Conservation (phyloP, 2,329 filamentous ascomycete species). For the Colletotrichum eleusines region DNA sequence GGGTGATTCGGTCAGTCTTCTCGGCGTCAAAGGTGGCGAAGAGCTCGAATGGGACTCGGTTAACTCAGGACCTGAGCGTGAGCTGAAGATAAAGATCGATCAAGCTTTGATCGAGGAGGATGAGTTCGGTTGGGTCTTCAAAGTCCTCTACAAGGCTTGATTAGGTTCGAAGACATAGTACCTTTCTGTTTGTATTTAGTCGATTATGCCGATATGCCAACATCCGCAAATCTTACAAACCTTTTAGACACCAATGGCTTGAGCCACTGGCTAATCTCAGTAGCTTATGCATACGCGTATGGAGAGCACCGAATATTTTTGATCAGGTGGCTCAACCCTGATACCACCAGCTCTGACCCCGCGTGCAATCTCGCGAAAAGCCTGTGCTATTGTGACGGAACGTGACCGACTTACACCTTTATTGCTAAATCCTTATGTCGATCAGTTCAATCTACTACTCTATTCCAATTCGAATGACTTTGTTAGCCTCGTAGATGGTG, state of each 20-base stretch:
- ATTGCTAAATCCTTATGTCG: neutral
- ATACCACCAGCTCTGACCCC: too few species aligned
- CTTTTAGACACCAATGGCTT: too few species aligned
- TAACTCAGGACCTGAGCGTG: constrained; percentile 42
- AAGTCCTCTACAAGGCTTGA: constrained; percentile 43
- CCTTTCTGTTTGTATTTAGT: neutral
- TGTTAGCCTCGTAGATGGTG: neutral
- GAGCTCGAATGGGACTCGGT: constrained; percentile 29
- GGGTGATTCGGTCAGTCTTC: constrained; percentile 57
- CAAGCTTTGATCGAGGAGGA: constrained; percentile 51
- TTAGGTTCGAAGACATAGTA: neutral
- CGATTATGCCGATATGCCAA: neutral
- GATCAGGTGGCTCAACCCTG: too few species aligned
- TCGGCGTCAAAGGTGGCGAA: constrained; percentile 53
- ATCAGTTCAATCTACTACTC: neutral
- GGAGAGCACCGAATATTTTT: too few species aligned
- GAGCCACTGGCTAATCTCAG: too few species aligned
- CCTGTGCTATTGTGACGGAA: too few species aligned
- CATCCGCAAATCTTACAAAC: neutral
- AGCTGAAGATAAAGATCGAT: constrained; percentile 39
- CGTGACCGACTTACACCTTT: too few species aligned
- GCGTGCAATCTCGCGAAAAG: too few species aligned
- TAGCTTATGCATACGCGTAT: too few species aligned
- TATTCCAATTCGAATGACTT: neutral
- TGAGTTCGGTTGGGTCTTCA: constrained; percentile 54